These are phyloP conservation scores for Knoxia roxburghii DNA, from an alignment of 257 asterid genomes.

Conservation along the genomic window DNA sequence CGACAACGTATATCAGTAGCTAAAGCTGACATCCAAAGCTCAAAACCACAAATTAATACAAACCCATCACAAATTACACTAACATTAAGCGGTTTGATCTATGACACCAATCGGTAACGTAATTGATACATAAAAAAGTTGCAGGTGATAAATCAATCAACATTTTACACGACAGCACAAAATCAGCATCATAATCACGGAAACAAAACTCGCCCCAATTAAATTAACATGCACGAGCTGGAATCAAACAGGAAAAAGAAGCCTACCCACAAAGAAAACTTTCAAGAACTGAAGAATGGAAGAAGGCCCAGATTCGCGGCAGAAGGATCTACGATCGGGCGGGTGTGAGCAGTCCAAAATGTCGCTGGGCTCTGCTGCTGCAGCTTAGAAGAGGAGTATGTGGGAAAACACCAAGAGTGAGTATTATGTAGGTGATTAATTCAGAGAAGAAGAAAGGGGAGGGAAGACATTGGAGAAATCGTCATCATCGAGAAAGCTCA, in stretches of 20 bases:
- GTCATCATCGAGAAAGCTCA: constrained; percentile 28
- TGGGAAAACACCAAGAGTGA: not conserved
- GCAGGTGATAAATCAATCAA: not conserved
- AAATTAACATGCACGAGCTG: constrained; percentile 16
- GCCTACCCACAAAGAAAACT: not conserved
- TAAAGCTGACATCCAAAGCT: not conserved
- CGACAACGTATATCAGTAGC: not conserved
- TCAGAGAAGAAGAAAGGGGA: constrained; percentile 4
- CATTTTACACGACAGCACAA: not conserved
- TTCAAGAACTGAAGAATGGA: constrained; percentile 6
- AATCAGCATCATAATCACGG: not conserved
- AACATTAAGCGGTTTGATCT: not conserved
- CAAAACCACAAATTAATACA: not conserved
- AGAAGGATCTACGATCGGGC: constrained; percentile 7
- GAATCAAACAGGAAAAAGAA: constrained; percentile 1
- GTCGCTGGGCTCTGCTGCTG: not conserved
- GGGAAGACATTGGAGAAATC: constrained; percentile 48
- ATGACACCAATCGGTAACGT: not conserved
- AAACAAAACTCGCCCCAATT: not conserved
- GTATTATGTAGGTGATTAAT: not conserved
- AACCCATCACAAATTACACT: not conserved
- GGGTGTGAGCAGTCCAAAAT: too few species aligned
- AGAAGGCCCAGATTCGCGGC: constrained; percentile 16
- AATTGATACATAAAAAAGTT: not conserved
- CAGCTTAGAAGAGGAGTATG: too few species aligned